Conservation (phyloP, 331 rosid species). For the Malus hybrid region DNA sequence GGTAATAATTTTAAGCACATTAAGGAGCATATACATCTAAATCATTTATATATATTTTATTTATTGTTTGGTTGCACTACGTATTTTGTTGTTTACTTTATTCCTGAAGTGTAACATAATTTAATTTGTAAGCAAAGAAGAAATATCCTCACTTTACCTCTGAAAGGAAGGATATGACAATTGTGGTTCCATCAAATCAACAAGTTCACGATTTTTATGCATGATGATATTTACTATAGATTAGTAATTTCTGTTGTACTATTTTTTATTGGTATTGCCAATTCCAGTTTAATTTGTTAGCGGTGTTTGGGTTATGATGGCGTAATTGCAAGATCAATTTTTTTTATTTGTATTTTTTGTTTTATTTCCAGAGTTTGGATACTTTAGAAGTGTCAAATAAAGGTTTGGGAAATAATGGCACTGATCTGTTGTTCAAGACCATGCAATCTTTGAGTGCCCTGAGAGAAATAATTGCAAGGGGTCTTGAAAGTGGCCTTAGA, state of each 20-base stretch:
- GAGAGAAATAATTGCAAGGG: slow-evolving; percentile 63
- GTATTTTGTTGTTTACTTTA: background rate
- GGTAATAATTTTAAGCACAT: background rate
- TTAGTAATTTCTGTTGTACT: background rate
- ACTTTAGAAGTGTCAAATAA: slow-evolving; percentile 41
- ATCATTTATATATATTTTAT: background rate
- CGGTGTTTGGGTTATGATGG: slow-evolving; percentile 4
- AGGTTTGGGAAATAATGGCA: slow-evolving; percentile 29
- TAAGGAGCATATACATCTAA: background rate
- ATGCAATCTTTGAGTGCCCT: slow-evolving; percentile 67
- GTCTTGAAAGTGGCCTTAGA: slow-evolving; percentile 96
- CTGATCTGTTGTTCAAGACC: slow-evolving; percentile 54
- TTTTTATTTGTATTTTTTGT: background rate
- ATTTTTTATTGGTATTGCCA: background rate
- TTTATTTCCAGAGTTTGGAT: slow-evolving; percentile 65
- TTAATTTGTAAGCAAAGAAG: background rate
- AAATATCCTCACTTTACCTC: background rate
- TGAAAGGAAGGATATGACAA: background rate
- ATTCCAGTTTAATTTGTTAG: background rate
- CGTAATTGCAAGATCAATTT: slow-evolving; percentile 10
- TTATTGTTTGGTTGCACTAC: background rate
- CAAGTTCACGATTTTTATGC: background rate
- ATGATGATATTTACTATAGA: background rate
- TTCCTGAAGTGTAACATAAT: background rate
- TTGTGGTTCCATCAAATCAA: background rate